A percentile compares a stretch with the other conserved stretches of the same genome.
phyloP scores from a whole-genome alignment of 139 green algal species.

The Micractinium conductrix region DNA sequence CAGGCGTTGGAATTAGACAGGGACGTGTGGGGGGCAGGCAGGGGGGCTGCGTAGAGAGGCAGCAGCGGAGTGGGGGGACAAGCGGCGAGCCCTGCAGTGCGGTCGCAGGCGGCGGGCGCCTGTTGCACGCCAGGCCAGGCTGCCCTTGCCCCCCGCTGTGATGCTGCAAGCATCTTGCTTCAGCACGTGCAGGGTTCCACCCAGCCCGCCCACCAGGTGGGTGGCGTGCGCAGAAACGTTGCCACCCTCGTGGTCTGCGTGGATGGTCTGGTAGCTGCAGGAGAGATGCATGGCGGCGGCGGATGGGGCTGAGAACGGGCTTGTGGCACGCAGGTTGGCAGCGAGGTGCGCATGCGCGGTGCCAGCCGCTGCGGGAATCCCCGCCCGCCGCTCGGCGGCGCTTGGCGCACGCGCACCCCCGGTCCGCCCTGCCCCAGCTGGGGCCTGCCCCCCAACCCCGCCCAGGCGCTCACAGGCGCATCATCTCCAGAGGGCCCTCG shows the following conservation, averaged over 20 bases:
- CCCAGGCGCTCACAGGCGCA: conserved; percentile 85
- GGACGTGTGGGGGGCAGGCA: too few species aligned
- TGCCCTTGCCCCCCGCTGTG: not conserved
- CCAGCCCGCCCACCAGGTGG: conserved; percentile 83
- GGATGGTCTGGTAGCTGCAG: conserved; percentile 87
- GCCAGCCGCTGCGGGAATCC: not conserved
- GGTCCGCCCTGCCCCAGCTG: too few species aligned
- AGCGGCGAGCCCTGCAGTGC: too few species aligned
- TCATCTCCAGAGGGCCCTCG: conserved; percentile 85
- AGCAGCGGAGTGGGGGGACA: not conserved
- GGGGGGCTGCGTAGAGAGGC: too few species aligned
- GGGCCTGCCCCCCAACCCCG: too few species aligned
- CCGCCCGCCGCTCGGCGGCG: conserved; percentile 42
- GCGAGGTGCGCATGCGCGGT: not conserved
- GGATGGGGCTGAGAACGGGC: not conserved
- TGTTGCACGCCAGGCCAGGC: too few species aligned
- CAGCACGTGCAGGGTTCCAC: too few species aligned
- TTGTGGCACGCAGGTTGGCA: too few species aligned
- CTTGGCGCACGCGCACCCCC: too few species aligned
- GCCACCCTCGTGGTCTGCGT: conserved; percentile 92
- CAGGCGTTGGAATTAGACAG: too few species aligned
- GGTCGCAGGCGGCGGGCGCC: too few species aligned
- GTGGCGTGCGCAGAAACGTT: conserved; percentile 96
- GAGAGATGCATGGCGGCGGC: not conserved
- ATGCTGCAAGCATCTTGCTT: not conserved